These are phyloP conservation scores for Catunica adiposa DNA, from an alignment of 2,329 filamentous ascomycete genomes.

Conservation along the genomic window DNA sequence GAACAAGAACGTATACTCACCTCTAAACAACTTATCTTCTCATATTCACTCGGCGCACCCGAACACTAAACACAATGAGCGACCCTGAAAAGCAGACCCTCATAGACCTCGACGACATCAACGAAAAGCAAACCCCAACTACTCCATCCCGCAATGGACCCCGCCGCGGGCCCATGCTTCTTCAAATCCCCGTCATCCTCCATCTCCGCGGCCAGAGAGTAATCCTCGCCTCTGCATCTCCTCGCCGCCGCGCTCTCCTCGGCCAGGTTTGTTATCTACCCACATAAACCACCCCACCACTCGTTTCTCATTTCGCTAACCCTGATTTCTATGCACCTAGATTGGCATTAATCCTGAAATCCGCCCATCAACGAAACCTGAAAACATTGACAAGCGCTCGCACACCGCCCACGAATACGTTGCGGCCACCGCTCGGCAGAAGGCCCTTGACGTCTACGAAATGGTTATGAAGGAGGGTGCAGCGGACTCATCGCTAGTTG, in stretches of 20 bases:
- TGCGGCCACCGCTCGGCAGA: conserved; percentile 65
- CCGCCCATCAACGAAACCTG: conserved; percentile 64
- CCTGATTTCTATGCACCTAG: conserved; percentile 23
- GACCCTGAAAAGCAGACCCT: conserved; percentile 14
- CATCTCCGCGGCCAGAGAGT: conserved; percentile 63
- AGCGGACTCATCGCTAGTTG: conserved; percentile 28
- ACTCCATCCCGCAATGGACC: conserved; percentile 18
- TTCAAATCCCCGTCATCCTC: conserved; percentile 65
- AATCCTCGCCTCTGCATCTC: conserved; percentile 80
- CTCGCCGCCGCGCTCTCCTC: conserved; percentile 66
- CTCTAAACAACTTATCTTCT: not conserved
- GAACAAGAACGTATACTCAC: not conserved
- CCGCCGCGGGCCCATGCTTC: conserved; percentile 41
- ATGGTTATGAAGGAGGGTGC: conserved; percentile 27
- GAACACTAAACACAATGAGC: conserved; percentile 3
- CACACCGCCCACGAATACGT: conserved; percentile 84
- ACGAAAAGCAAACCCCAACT: not conserved
- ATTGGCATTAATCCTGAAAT: conserved; percentile 78
- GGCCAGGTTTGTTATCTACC: conserved; percentile 35
- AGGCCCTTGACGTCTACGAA: conserved; percentile 58
- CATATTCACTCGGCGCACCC: not conserved
- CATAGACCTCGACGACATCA: conserved; percentile 10
- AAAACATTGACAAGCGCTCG: conserved; percentile 62
- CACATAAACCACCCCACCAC: not conserved
- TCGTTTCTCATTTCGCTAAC: not conserved